Percentiles rank a stretch among this genome's conserved stretches.
phyloP scores from a whole-genome alignment of 495 filamentous ascomycete species.

The Talaromyces adpressus region DNA sequence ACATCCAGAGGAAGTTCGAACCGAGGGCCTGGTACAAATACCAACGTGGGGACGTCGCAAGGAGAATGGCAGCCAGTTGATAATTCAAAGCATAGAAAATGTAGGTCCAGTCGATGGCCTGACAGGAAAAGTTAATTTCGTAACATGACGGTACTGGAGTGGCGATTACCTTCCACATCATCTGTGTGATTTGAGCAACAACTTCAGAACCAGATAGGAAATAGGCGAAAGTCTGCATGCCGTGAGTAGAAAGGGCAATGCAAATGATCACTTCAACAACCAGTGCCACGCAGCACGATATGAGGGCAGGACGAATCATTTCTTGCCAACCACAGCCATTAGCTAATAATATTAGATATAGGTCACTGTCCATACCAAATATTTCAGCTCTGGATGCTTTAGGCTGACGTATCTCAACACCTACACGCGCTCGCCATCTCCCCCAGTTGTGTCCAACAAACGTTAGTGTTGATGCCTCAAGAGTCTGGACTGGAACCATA shows the following conservation, averaged over 20 bases:
- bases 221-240: conserved; percentile 50
- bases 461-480: conserved; percentile 57
- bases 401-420: conserved; percentile 24
- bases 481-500: conserved; percentile 65
- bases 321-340: conserved; percentile 12
- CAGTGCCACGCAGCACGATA: conserved; percentile 44
- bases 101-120: conserved; percentile 67
- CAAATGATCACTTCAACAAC: conserved; percentile 55
- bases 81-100: conserved; percentile 62
- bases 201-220: conserved; percentile 47
- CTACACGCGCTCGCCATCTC: conserved; percentile 39
- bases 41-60: conserved; percentile 60
- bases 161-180: conserved; percentile 54
- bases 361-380: conserved; percentile 13
- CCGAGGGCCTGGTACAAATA: conserved; percentile 59
- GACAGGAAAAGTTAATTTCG: neutral
- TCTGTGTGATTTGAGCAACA: conserved; percentile 53
- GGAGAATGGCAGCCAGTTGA: conserved; percentile 57
- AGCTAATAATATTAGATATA: neutral
- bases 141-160: conserved; percentile 10
- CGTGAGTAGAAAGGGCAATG: conserved; percentile 53
- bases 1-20: conserved; percentile 59
- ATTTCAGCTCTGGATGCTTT: conserved; percentile 22
- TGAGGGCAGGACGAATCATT: conserved; percentile 48
- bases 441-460: conserved; percentile 70